Percentiles rank a stretch among this genome's conserved stretches.
Conservation (phyloP, 2,329 filamentous ascomycete species). For the Drechmeria coniospora region DNA sequence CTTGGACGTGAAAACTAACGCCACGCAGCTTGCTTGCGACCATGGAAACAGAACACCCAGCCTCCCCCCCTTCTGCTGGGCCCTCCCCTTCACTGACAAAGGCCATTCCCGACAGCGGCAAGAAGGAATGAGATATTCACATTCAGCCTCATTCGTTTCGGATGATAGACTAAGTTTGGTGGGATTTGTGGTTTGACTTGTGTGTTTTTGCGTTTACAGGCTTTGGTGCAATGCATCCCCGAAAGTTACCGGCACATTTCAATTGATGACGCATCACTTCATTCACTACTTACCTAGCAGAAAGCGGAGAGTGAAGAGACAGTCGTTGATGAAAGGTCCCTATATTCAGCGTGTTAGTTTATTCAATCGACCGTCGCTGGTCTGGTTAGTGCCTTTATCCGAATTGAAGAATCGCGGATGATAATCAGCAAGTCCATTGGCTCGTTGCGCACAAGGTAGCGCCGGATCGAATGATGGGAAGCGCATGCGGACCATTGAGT, state of each 20-base stretch:
- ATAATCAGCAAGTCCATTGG: no score
- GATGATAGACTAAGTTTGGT: conserved; percentile 38
- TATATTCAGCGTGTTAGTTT: conserved; percentile 7
- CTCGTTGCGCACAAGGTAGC: no score
- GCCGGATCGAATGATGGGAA: no score
- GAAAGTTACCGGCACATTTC: conserved; percentile 30
- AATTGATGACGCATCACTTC: conserved; percentile 34
- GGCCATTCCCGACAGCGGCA: conserved; percentile 39
- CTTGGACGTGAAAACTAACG: conserved; percentile 4
- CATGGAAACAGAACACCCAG: conserved; percentile 46
- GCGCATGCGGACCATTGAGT: no score
- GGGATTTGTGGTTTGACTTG: conserved; percentile 16
- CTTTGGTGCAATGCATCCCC: conserved; percentile 28
- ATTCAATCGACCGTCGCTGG: conserved; percentile 1
- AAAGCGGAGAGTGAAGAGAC: no score
- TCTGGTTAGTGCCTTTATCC: no score
- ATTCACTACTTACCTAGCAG: conserved; percentile 26
- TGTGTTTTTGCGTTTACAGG: conserved; percentile 32
- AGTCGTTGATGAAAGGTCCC: conserved; percentile 2
- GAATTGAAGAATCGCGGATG: no score
- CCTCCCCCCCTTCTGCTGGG: conserved; percentile 54
- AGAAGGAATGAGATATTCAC: conserved; percentile 28
- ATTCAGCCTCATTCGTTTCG: conserved; percentile 29
- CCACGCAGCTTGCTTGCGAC: conserved; percentile 37
- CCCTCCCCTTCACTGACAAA: conserved; percentile 53